These are phyloP conservation scores for Cardamine resedifolia DNA, from an alignment of 345 rosid species.

Conservation along the genomic window DNA sequence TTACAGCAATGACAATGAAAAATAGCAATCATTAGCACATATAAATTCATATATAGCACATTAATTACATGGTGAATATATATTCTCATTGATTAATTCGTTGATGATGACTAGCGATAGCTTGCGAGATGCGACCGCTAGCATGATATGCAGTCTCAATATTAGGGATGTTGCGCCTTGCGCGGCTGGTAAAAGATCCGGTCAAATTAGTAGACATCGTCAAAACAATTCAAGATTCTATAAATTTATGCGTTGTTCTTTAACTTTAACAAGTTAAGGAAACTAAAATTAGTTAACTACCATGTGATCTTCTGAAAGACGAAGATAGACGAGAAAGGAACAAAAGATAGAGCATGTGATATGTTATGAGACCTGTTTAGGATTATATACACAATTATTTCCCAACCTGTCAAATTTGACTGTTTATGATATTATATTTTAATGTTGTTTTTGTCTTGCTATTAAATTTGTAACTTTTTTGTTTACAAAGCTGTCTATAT, in stretches of 20 bases:
- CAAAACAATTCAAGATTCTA: not conserved
- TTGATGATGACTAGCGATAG: not conserved
- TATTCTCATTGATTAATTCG: not conserved
- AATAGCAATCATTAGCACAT: not conserved
- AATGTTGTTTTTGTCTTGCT: not conserved
- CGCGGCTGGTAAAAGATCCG: too few relatives aligned
- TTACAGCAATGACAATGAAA: not conserved
- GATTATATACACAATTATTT: conserved; percentile 23
- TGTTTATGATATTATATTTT: conserved; percentile 14
- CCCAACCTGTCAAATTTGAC: conserved; percentile 32
- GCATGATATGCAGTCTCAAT: not conserved
- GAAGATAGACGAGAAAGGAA: conserved; percentile 19
- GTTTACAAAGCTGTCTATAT: conserved; percentile 14
- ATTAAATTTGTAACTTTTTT: not conserved
- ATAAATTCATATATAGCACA: not conserved
- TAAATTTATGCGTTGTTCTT: not conserved
- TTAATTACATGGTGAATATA: not conserved
- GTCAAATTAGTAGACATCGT: too few relatives aligned
- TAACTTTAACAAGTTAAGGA: not conserved
- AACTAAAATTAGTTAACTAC: not conserved
- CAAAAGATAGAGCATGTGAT: conserved; percentile 32
- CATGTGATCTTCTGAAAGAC: conserved; percentile 10
- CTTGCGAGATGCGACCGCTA: not conserved
- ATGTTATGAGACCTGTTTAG: conserved; percentile 24
- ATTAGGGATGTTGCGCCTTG: too few relatives aligned